Conservation (phyloP, 2,329 filamentous ascomycete species). For the Chrysoporthe puriensis region DNA sequence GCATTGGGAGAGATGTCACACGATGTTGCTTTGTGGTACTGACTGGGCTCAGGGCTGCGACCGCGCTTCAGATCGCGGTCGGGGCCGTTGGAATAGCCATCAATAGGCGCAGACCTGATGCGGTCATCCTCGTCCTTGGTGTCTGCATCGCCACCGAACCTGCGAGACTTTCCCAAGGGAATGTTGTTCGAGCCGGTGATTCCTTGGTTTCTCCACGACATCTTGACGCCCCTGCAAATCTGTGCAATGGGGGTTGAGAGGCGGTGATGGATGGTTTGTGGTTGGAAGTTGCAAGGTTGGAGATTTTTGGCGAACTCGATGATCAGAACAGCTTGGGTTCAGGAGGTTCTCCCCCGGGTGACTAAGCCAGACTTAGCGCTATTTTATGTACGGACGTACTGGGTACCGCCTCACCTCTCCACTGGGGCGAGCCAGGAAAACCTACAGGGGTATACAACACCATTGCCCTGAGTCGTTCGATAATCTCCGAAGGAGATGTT, state of each 20-base stretch:
- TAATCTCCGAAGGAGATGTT: neutral
- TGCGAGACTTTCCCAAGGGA: conserved; percentile 77
- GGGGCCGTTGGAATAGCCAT: conserved; percentile 33
- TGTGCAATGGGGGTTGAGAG: conserved; percentile 33
- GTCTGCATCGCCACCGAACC: conserved; percentile 66
- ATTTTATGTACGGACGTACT: neutral
- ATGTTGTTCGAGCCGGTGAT: conserved; percentile 99
- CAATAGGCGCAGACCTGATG: conserved; percentile 21
- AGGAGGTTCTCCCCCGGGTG: neutral
- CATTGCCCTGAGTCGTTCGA: neutral
- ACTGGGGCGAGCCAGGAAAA: neutral
- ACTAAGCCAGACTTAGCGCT: conserved; percentile 3
- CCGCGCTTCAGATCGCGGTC: conserved; percentile 76
- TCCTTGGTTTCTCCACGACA: conserved; percentile 75
- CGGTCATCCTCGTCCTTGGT: conserved; percentile 32
- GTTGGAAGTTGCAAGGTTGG: conserved; percentile 8
- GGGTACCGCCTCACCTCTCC: neutral
- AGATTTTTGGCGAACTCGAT: conserved; percentile 18
- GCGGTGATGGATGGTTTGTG: neutral
- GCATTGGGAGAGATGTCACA: neutral
- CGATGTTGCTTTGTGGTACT: conserved; percentile 37
- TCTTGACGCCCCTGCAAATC: conserved; percentile 36
- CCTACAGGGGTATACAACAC: neutral
- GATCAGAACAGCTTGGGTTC: neutral
- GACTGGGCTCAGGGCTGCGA: conserved; percentile 84